These are phyloP conservation scores for Flaveria floridana DNA, from an alignment of 140 eudicot genomes.

Conservation along the genomic window DNA sequence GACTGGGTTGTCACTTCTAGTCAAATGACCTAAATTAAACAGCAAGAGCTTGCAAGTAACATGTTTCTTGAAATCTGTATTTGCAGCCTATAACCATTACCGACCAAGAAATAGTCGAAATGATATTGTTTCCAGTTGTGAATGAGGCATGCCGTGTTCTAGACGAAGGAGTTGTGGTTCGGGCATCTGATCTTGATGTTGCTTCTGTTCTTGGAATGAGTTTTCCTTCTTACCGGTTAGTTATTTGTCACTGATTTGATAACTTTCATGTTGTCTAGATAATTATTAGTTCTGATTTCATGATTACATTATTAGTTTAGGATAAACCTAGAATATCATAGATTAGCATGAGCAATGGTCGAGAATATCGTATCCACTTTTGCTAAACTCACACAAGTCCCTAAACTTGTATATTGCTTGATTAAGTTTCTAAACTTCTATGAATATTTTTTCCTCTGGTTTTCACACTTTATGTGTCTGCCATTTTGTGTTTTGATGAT, in stretches of 20 bases:
- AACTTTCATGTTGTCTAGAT: not conserved
- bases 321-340: too few species aligned
- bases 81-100: constrained; percentile 49
- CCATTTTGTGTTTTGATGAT: not conserved
- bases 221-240: constrained; percentile 71
- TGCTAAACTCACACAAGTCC: too few species aligned
- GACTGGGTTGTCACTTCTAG: not conserved
- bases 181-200: constrained; percentile 70
- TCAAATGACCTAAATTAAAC: not conserved
- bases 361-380: too few species aligned
- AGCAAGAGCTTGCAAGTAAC: constrained; percentile 5
- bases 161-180: constrained; percentile 63
- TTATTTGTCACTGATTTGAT: not conserved
- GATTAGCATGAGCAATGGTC: too few species aligned
- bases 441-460: not conserved
- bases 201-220: constrained; percentile 82
- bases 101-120: constrained; percentile 63
- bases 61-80: constrained; percentile 20
- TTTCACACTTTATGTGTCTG: not conserved
- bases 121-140: constrained; percentile 71
- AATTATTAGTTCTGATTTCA: not conserved
- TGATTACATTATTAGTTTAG: too few species aligned
- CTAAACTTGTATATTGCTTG: not conserved
- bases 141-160: constrained; percentile 76
- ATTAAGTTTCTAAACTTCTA: not conserved